Percentiles rank a stretch among this genome's conserved stretches.
Conservation (phyloP, 106 monocot genomes). For the Apostasia shenzhenica region DNA sequence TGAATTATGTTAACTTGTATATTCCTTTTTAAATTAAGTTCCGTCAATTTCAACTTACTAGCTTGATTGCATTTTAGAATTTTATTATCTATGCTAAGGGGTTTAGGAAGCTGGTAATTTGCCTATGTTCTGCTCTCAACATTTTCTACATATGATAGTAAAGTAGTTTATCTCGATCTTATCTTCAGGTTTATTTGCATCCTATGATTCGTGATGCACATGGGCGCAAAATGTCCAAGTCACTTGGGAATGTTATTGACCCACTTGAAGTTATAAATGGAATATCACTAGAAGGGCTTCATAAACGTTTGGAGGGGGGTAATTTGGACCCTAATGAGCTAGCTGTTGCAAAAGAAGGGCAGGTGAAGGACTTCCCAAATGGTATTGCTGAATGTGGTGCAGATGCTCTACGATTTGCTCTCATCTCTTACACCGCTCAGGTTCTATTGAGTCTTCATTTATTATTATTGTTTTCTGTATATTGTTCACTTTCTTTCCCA, state of each 20-base stretch:
- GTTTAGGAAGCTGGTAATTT: no score
- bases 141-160: neutral
- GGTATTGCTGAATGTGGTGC: constrained; percentile 97
- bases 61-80: no score
- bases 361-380: constrained; percentile 80
- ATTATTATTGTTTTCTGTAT: neutral
- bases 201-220: constrained; percentile 99
- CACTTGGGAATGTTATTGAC: constrained; percentile 94
- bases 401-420: constrained; percentile 93
- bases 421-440: constrained; percentile 91
- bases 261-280: constrained; percentile 99
- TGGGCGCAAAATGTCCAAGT: constrained; percentile 99
- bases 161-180: neutral
- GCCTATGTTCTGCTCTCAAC: no score
- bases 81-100: no score
- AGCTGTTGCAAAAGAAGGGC: constrained; percentile 70
- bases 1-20: no score
- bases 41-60: no score
- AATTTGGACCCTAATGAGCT: constrained; percentile 86
- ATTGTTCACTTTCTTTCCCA: neutral
- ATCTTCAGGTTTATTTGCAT: constrained; percentile 81
- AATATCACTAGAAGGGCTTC: constrained; percentile 76
- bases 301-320: constrained; percentile 82
- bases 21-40: no score
- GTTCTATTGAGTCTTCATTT: constrained; percentile 22